phyloP scores from a whole-genome alignment of 768 basidiomycete genomes.

The Psilocybe tampanensis region DNA sequence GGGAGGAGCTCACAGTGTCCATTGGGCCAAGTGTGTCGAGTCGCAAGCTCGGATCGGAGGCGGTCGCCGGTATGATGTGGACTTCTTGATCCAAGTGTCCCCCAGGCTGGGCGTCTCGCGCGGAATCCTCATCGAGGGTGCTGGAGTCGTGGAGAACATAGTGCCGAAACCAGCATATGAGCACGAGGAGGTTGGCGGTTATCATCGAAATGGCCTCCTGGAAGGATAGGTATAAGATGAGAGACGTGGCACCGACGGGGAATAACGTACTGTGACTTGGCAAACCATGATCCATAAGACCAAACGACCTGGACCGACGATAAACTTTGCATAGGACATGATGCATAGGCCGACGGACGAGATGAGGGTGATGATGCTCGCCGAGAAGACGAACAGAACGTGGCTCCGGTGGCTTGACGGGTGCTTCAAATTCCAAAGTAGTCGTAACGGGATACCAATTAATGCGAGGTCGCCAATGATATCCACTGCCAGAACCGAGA shows the following conservation, averaged over 20 bases:
- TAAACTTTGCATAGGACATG: not conserved
- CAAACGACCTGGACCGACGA: not conserved
- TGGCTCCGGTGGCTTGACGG: constrained; percentile 1
- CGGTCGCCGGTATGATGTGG: not conserved
- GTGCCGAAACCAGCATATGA: constrained; percentile 4
- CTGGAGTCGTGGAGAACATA: not conserved
- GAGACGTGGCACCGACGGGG: no score
- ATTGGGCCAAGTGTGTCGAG: no score
- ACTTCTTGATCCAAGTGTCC: not conserved
- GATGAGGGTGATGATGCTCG: constrained; percentile 6
- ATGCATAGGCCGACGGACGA: not conserved
- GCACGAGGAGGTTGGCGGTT: constrained; percentile 6
- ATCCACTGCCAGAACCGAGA: not conserved
- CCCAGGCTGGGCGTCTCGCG: no score
- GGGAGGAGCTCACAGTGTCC: no score
- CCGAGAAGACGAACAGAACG: constrained; percentile 11
- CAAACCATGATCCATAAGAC: constrained; percentile 9
- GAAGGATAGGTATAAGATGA: not conserved
- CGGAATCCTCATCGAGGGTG: no score
- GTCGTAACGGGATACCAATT: constrained; percentile 2
- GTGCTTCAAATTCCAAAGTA: constrained; percentile 4
- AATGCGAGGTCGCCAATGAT: not conserved
- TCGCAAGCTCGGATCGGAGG: not conserved
- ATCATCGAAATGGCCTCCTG: constrained; percentile 8
- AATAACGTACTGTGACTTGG: constrained; percentile 1